These are phyloP conservation scores for Wickerhamiella occidentalis DNA, from an alignment of 805 yeast species.

Conservation along the genomic window DNA sequence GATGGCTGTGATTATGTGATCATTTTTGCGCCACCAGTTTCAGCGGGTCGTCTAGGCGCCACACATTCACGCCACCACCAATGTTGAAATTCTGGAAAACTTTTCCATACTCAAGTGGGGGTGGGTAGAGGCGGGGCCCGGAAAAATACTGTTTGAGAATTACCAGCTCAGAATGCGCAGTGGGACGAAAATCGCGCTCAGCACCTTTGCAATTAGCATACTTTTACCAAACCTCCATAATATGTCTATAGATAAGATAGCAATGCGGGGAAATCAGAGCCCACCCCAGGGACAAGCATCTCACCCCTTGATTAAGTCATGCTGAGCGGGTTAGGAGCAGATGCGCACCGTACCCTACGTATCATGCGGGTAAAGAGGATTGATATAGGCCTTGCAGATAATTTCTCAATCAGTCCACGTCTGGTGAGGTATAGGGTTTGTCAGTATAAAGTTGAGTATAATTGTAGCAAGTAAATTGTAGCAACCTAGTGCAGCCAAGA, in stretches of 20 bases:
- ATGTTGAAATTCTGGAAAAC: background rate
- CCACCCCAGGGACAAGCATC: background rate
- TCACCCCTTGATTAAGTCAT: conserved; percentile 1
- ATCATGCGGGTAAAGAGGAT: background rate
- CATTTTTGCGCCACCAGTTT: no score
- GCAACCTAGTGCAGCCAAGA: no score
- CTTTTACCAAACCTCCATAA: background rate
- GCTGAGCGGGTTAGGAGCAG: background rate
- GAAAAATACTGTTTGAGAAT: background rate
- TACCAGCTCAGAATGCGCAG: no score
- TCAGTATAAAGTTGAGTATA: background rate
- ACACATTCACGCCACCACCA: no score
- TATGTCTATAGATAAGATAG: background rate
- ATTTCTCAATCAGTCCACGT: no score
- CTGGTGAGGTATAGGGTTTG: no score
- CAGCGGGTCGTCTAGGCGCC: no score
- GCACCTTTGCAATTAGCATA: background rate
- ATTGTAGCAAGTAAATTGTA: background rate
- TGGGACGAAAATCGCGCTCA: no score
- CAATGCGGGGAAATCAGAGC: background rate
- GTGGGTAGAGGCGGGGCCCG: background rate
- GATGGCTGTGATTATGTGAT: no score
- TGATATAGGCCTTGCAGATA: background rate
- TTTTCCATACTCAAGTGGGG: background rate
- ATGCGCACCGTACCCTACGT: background rate